Conservation (phyloP, 768 basidiomycete species). For the Fomitopsis serialis region DNA sequence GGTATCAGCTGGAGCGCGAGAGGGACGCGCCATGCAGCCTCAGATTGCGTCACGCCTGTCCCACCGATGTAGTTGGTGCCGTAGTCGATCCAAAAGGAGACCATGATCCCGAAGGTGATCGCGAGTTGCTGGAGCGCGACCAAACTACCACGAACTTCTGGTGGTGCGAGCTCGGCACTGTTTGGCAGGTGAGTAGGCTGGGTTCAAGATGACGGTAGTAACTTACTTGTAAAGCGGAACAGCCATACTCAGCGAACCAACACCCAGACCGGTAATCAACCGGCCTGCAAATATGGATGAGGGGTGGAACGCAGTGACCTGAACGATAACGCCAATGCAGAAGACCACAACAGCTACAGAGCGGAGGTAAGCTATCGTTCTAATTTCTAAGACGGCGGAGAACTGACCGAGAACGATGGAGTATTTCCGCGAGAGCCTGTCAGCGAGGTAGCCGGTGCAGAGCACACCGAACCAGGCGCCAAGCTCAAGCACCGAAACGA, state of each 20-base stretch:
- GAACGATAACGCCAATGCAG: conserved; percentile 65
- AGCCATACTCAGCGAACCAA: conserved; percentile 78
- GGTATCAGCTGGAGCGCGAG: conserved; percentile 72
- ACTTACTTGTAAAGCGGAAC: conserved; percentile 69
- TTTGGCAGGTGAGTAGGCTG: neutral
- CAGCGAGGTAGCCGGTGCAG: conserved; percentile 65
- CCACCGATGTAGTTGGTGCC: conserved; percentile 71
- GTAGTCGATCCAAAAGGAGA: conserved; percentile 45
- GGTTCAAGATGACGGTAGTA: neutral
- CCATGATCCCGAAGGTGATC: conserved; percentile 77
- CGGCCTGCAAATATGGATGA: conserved; percentile 71
- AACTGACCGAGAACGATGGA: conserved; percentile 53
- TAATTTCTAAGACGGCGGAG: neutral
- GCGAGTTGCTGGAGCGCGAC: conserved; percentile 80
- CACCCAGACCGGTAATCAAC: conserved; percentile 75
- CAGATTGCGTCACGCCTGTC: conserved; percentile 46
- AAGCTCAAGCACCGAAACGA: conserved; percentile 70
- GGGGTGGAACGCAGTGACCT: conserved; percentile 51
- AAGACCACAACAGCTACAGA: conserved; percentile 19
- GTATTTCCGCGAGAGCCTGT: conserved; percentile 69
- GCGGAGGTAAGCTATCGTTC: neutral
- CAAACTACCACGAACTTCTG: conserved; percentile 76
- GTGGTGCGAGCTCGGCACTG: conserved; percentile 59
- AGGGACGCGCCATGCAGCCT: conserved; percentile 75
- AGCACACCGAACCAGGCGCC: conserved; percentile 77